A percentile compares a stretch with the other conserved stretches of the same genome.
These are phyloP conservation scores for Vitellaria paradoxa DNA, from an alignment of 179 eudicot species.

Conservation along the genomic window DNA sequence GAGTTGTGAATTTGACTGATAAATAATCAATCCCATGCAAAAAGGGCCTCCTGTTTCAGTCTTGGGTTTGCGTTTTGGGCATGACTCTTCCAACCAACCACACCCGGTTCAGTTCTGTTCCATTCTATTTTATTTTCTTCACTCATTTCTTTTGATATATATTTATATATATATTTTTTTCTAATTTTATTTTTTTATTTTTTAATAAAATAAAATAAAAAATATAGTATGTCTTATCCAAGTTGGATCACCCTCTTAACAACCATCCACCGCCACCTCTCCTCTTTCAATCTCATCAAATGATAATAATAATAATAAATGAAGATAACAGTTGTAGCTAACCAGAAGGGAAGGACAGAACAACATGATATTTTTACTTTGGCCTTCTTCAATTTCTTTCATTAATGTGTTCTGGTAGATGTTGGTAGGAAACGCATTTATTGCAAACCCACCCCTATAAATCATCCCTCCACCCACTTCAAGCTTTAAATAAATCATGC, in stretches of 20 bases:
- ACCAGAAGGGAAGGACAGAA: too few species aligned
- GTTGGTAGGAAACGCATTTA: conserved; percentile 18
- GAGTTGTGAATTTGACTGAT: conserved; percentile 13
- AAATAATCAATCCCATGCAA: conserved; percentile 18
- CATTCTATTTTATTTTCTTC: too few species aligned
- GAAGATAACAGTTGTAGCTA: too few species aligned
- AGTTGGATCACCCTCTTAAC: background rate
- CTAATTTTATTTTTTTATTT: too few species aligned
- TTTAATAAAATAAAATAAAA: too few species aligned
- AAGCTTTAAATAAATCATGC: background rate
- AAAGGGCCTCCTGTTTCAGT: background rate
- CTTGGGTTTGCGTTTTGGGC: background rate
- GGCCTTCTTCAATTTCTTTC: background rate
- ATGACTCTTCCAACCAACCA: background rate
- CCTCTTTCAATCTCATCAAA: background rate
- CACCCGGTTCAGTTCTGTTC: too few species aligned
- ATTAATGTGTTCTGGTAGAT: conserved; percentile 16
- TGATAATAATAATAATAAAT: background rate
- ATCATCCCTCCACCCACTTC: background rate
- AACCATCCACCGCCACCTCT: background rate
- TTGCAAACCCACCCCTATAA: conserved; percentile 15
- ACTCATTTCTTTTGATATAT: background rate
- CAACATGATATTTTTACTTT: background rate
- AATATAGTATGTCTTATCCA: too few species aligned
- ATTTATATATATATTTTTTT: too few species aligned